phyloP scores from a whole-genome alignment of 768 basidiomycete species.

The Trametes villosa region DNA sequence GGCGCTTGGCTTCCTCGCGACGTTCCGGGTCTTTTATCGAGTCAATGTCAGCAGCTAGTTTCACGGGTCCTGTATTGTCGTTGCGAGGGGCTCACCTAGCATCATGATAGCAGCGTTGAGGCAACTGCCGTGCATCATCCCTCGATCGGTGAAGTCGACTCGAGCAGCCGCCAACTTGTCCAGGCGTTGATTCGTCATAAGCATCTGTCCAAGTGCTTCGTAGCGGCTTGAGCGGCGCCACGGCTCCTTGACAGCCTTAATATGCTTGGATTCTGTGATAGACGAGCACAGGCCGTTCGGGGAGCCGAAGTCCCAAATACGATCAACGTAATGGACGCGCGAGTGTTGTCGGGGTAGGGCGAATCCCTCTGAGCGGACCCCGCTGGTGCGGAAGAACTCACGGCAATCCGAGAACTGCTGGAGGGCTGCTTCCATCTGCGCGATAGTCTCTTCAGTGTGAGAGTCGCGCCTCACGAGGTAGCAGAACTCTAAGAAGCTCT shows the following conservation, averaged over 20 bases:
- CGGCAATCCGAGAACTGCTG: neutral
- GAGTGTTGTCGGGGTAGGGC: neutral
- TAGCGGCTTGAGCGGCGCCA: constrained; percentile 22
- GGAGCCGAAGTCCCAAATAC: constrained; percentile 26
- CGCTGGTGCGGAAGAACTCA: neutral
- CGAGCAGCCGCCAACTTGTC: neutral
- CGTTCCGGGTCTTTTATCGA: too few species aligned
- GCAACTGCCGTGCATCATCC: neutral
- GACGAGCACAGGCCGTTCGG: constrained; percentile 32
- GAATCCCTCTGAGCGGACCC: neutral
- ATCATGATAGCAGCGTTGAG: neutral
- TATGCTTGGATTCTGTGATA: constrained; percentile 32
- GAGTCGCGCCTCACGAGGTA: too few species aligned
- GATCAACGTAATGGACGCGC: neutral
- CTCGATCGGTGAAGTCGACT: neutral
- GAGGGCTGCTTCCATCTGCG: too few species aligned
- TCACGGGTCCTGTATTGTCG: too few species aligned
- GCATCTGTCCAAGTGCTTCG: constrained; percentile 26
- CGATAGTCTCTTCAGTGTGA: constrained; percentile 17
- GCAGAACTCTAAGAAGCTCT: constrained; percentile 26
- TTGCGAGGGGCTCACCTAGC: too few species aligned
- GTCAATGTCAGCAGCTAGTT: neutral
- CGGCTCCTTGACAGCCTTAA: constrained; percentile 29
- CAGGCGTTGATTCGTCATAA: constrained; percentile 18
- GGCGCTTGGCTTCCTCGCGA: too few species aligned